phyloP scores from a whole-genome alignment of 2,329 filamentous ascomycete species.

The Hypoxylon sp. region DNA sequence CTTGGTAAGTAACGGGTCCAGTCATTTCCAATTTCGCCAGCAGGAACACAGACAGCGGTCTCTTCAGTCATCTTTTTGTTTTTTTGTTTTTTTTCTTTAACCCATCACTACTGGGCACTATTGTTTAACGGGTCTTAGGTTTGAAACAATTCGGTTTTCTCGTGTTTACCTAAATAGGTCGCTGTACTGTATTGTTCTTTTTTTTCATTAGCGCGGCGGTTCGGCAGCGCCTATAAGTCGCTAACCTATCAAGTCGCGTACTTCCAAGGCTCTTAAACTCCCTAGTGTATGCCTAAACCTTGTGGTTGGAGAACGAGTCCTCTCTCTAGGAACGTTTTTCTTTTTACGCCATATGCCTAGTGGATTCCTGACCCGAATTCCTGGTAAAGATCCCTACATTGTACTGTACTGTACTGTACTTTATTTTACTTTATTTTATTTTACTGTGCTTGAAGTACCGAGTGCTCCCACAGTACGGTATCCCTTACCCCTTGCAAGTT shows the following conservation, averaged over 20 bases:
- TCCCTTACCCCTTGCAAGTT: slow-evolving; percentile 22
- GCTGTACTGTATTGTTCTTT: slow-evolving; percentile 1
- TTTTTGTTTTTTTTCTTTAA: background rate
- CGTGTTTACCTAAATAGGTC: background rate
- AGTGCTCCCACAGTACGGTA: slow-evolving; percentile 1
- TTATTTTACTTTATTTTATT: background rate
- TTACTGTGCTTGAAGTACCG: slow-evolving; percentile 20
- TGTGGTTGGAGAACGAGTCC: background rate
- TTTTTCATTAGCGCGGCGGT: slow-evolving; percentile 21
- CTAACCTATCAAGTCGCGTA: slow-evolving; percentile 29
- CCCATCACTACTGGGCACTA: background rate
- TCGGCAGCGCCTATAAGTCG: slow-evolving; percentile 23
- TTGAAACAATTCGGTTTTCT: slow-evolving; percentile 24
- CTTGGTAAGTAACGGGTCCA: background rate
- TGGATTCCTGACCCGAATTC: slow-evolving; percentile 35
- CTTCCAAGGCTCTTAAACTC: background rate
- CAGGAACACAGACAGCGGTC: background rate
- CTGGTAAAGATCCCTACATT: slow-evolving; percentile 23
- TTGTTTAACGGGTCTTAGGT: background rate
- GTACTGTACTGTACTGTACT: slow-evolving; percentile 14
- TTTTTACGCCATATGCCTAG: slow-evolving; percentile 23
- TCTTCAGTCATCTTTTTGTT: background rate
- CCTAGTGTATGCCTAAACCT: slow-evolving; percentile 10
- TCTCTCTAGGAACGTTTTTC: slow-evolving; percentile 36
- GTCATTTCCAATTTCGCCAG: background rate